phyloP scores from a whole-genome alignment of 2,329 filamentous ascomycete genomes.

The Fusarium sp. region DNA sequence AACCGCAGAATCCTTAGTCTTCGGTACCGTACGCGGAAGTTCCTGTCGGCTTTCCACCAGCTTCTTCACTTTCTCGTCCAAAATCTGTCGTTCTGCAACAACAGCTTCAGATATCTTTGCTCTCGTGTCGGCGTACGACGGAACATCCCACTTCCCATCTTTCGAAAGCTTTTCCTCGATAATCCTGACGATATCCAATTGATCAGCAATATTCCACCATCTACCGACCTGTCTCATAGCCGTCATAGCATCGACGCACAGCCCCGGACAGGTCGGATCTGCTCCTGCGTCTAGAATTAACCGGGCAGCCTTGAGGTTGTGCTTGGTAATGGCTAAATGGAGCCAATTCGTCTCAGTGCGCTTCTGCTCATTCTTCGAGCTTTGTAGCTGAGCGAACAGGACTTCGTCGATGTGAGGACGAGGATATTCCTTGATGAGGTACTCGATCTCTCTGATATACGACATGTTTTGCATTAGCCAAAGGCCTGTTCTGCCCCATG shows the following conservation, averaged over 20 bases:
- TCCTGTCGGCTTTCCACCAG: neutral
- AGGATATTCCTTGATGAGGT: conserved; percentile 12
- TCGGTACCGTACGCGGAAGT: neutral
- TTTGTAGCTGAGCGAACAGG: neutral
- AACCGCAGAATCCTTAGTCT: neutral
- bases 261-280: conserved; percentile 4
- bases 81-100: neutral
- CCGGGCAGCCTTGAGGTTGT: neutral
- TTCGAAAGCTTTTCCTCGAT: neutral
- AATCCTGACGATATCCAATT: neutral
- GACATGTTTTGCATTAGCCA: neutral
- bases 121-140: neutral
- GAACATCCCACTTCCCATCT: neutral
- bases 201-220: neutral
- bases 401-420: conserved; percentile 16
- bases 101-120: accelerated
- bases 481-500: neutral
- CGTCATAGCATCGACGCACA: neutral
- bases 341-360: conserved; percentile 14
- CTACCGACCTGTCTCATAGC: neutral
- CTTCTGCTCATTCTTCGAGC: accelerated
- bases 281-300: conserved; percentile 1
- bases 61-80: neutral
- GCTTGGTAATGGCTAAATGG: neutral
- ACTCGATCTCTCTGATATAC: neutral